These are phyloP conservation scores for Didymella pinodella DNA, from an alignment of 2,329 filamentous ascomycete species.

Conservation along the genomic window DNA sequence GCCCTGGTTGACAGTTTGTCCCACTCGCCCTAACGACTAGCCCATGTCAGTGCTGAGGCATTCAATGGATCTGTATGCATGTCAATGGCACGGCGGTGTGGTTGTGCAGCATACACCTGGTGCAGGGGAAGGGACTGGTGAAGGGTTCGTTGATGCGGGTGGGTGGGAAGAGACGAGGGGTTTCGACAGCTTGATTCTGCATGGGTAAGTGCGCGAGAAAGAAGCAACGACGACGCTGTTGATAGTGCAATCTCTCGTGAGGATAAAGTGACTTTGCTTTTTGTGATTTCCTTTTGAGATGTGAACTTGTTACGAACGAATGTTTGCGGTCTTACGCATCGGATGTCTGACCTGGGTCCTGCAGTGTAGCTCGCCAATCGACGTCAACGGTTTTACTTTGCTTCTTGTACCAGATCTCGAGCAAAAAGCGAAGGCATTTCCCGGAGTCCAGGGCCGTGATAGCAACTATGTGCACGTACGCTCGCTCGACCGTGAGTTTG, in stretches of 20 bases:
- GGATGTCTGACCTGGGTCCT: background rate
- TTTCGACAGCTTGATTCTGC: background rate
- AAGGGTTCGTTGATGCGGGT: slow-evolving; percentile 3
- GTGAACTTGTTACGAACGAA: slow-evolving; percentile 7
- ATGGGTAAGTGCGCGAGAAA: slow-evolving; percentile 2
- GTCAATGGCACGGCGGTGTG: slow-evolving; percentile 4
- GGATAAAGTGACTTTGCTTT: background rate
- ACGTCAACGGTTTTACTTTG: slow-evolving; percentile 7
- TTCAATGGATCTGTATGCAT: background rate
- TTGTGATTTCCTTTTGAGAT: slow-evolving; percentile 1
- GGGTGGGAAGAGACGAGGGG: background rate
- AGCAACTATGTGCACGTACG: background rate
- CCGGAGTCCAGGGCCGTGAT: background rate
- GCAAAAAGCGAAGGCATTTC: slow-evolving; percentile 6
- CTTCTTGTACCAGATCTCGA: slow-evolving; percentile 6
- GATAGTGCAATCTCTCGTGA: background rate
- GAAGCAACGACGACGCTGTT: background rate
- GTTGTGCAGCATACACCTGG: slow-evolving; percentile 18
- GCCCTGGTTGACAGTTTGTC: slow-evolving; percentile 7
- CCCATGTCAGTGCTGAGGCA: background rate
- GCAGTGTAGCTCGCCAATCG: slow-evolving; percentile 9
- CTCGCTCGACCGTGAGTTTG: background rate
- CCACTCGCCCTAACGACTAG: slow-evolving; percentile 6
- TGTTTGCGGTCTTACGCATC: background rate
- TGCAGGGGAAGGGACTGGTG: slow-evolving; percentile 6